These are phyloP conservation scores for Fusarium sororula DNA, from an alignment of 2,329 filamentous ascomycete species.

Conservation along the genomic window DNA sequence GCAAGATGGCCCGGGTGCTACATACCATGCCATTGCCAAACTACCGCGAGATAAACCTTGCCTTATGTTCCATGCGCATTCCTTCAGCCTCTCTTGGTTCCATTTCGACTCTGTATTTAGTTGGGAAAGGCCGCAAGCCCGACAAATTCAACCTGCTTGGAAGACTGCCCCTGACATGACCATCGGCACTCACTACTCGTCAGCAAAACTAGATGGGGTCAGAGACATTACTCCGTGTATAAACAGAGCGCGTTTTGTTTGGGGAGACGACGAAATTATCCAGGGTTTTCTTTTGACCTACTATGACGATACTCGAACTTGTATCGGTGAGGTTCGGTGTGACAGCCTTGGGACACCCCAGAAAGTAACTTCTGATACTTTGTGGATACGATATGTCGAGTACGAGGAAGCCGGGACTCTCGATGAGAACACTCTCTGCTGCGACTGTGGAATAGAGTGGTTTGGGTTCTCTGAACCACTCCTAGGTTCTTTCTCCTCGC, in stretches of 20 bases:
- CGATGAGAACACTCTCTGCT: no score
- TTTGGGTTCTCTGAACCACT: no score
- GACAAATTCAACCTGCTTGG: not conserved
- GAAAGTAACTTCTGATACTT: no score
- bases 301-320: not conserved
- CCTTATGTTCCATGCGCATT: not conserved
- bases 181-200: not conserved
- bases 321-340: not conserved
- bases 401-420: no score
- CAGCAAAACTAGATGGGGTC: not conserved
- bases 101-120: not conserved
- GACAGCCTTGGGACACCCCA: no score
- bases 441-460: no score
- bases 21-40: not conserved
- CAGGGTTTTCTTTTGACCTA: not conserved
- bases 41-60: not conserved
- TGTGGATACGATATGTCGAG: no score
- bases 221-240: not conserved
- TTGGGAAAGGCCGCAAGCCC: not conserved
- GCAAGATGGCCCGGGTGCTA: not conserved
- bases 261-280: not conserved
- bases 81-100: not conserved
- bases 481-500: no score
- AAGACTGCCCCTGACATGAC: not conserved
- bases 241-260: accelerated